Base-by-base conservation (phyloP, 2,329 filamentous ascomycete genomes). In the Dactylellina sp. region DNA sequence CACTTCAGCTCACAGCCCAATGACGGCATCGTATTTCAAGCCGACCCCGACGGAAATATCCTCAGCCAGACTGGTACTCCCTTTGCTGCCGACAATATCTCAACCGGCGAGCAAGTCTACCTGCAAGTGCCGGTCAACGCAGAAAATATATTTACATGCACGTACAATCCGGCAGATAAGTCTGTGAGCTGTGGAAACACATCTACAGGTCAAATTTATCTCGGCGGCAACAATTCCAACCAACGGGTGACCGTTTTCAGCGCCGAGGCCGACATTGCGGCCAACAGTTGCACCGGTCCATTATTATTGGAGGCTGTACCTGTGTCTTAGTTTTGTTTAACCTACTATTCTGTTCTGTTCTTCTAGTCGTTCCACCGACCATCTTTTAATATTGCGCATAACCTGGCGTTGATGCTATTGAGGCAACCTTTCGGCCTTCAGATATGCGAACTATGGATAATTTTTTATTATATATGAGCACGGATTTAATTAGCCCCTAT, bases 371-470 rank as follows among this genome's bases (percentile, higher is more conserved):
- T 6, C n/a, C 7, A 28, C 20, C 20, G 39, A 14, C 11, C 5
- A 32, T n/a, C n/a, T 16, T 28, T 37, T 9, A 9, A 55, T 55
- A 28, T 44, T 28, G n/a, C 39, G 12, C 25, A 46, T 16, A 11
- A 16, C 22, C 35, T 46, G 60, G 60, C 60, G 60, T 64, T 64
- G 20, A 7, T 20, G 22, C 9, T 59, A 25, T 59, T n/a, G 39
- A 46, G 12, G 14, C n/a, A 50, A 25, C 9, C 22, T 28, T 25
- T 50, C 22, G 25, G 5, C 20, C 20, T 22, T 20, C 5, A 14
- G 4, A 42, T 46, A 46, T 46, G 46, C 28, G 7, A 22, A 18
- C 2, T 6, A 5, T 47, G 44, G 7, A 47, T 47, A 47, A n/a
- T n/a, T n/a, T n/a, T n/a, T n/a, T n/a, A n/a, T n/a, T n/a, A n/a